A percentile compares a stretch with the other conserved stretches of the same genome.
phyloP scores from a whole-genome alignment of 2,329 filamentous ascomycete species.

The Dactylellina haptotyla region DNA sequence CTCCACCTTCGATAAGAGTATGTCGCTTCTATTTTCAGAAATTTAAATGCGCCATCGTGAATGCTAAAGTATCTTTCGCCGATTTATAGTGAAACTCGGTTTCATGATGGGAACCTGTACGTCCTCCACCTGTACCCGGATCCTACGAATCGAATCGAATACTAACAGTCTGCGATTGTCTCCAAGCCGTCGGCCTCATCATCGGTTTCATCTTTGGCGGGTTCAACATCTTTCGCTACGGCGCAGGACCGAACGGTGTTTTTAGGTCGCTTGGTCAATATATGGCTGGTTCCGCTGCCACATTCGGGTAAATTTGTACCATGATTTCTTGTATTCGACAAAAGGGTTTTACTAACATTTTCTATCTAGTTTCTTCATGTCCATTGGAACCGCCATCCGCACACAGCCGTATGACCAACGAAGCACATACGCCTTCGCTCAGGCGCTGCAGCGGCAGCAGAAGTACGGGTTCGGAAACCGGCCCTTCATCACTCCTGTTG shows the following conservation, averaged over 20 bases:
- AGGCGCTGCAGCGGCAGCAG: conserved; percentile 38
- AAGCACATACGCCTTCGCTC: conserved; percentile 33
- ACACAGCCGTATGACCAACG: conserved; percentile 78
- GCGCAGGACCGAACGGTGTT: conserved; percentile 90
- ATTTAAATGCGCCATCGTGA: conserved; percentile 53
- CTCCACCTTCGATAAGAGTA: conserved; percentile 69
- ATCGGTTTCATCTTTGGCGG: conserved; percentile 98
- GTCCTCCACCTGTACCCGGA: conserved; percentile 61
- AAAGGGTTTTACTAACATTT: conserved; percentile 1
- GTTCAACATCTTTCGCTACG: conserved; percentile 94
- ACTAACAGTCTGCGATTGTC: not conserved
- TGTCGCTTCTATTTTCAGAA: conserved; percentile 53
- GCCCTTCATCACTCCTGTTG: conserved; percentile 31
- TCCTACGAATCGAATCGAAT: not conserved
- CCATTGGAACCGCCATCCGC: conserved; percentile 94
- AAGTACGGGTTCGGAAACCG: conserved; percentile 33
- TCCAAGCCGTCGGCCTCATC: conserved; percentile 87
- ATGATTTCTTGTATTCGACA: not conserved
- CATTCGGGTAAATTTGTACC: conserved; percentile 78
- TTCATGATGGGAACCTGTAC: conserved; percentile 98
- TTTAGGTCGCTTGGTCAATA: conserved; percentile 95
- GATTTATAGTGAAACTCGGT: conserved; percentile 86
- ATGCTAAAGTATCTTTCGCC: conserved; percentile 58
- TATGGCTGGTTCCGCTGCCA: conserved; percentile 93
- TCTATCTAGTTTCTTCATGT: conserved; percentile 86